Evolutionary conservation across 306 rosid genomes (phyloP).

Genomic region (Hippophae tibetana): DNA sequence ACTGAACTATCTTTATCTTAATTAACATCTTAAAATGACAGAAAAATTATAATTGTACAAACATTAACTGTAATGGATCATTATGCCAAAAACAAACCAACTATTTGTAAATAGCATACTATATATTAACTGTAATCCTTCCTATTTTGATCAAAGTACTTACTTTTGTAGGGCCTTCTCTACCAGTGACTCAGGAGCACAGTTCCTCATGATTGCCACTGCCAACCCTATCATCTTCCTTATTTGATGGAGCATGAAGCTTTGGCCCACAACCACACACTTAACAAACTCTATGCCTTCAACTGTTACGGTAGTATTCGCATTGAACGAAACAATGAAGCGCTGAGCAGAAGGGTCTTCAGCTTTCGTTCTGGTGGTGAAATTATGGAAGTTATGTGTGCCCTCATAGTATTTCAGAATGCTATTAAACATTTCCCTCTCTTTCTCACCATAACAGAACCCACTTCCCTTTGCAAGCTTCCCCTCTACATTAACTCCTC

Average conservation of each 20-base stretch:
- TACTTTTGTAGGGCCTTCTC: conserved; percentile 71
- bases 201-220: conserved; percentile 77
- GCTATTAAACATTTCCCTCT: conserved; percentile 60
- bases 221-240: conserved; percentile 91
- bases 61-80: not conserved
- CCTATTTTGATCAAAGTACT: conserved; percentile 11
- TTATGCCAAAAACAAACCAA: not conserved
- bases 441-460: conserved; percentile 60
- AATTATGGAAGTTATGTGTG: conserved; percentile 88
- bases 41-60: too few species aligned
- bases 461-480: conserved; percentile 27
- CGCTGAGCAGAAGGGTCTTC: conserved; percentile 71
- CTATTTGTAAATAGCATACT: too few species aligned
- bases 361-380: conserved; percentile 88
- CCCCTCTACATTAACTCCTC: conserved; percentile 28
- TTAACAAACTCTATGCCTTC: conserved; percentile 73
- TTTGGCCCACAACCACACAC: conserved; percentile 91
- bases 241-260: conserved; percentile 99
- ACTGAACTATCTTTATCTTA: too few species aligned
- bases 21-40: too few species aligned
- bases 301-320: conserved; percentile 36
- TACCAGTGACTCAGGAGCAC: conserved; percentile 63
- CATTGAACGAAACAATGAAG: conserved; percentile 62
- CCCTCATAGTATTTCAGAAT: conserved; percentile 64
- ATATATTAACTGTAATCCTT: too few species aligned